Evolutionary conservation across 225 moss, liverwort and hornwort species (phyloP).

Genomic region (Thuidium tamariscinum): DNA sequence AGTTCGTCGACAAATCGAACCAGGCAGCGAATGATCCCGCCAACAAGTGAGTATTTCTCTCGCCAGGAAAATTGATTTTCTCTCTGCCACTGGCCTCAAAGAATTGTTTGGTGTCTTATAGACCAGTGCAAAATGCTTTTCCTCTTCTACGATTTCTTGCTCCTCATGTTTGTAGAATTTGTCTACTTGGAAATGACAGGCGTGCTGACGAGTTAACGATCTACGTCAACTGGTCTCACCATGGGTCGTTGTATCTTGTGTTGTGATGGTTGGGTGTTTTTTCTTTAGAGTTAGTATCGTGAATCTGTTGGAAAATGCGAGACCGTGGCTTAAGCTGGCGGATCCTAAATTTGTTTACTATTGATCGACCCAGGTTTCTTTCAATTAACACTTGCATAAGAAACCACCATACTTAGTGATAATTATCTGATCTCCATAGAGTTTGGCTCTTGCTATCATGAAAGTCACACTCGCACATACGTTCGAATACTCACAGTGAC

Average conservation of each 20-base stretch:
- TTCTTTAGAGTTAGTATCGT: not conserved
- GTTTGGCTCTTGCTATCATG: not conserved
- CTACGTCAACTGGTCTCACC: no score
- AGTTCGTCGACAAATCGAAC: slow-evolving; percentile 17
- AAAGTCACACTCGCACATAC: not conserved
- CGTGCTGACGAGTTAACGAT: not conserved
- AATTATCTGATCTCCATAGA: not conserved
- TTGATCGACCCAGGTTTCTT: not conserved
- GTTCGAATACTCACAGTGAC: not conserved
- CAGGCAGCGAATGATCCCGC: slow-evolving; percentile 17
- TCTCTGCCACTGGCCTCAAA: not conserved
- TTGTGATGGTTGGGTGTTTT: not conserved
- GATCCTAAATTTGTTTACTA: not conserved
- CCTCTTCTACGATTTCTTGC: not conserved
- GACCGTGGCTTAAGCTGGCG: not conserved
- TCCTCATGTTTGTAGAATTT: not conserved
- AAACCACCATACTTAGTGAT: not conserved
- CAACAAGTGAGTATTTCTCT: slow-evolving; percentile 10
- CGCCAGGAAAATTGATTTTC: not conserved
- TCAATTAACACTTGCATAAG: not conserved
- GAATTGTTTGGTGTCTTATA: no score
- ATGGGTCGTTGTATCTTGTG: not conserved
- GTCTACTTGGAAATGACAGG: not conserved
- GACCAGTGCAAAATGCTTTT: not conserved
- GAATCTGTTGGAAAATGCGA: not conserved